Evolutionary conservation across 331 rosid genomes (phyloP), one percentile per base, ranked within the genome.

Genomic region (Quercus lobata): DNA sequence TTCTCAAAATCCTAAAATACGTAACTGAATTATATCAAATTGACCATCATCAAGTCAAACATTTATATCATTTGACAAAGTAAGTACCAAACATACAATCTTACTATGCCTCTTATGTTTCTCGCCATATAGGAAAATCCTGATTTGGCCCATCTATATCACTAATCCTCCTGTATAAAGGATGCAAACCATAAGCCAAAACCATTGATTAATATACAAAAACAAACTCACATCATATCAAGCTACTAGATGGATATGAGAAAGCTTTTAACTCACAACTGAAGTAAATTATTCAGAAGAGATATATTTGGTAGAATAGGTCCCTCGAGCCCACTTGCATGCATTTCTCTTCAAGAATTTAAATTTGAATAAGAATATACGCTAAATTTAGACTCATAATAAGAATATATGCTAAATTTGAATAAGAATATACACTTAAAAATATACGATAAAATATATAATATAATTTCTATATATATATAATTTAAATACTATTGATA

Each of bases 111-210:
- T 6, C 75, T 60, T 86, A 82, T 86, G 84, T 17, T 81, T 62
- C 69, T 71, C 83, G 91, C 25, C 72, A 18, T 72, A 24, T 72
- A 24, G 97, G 97, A 87, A 94, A 91, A 52, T 34, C 75, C 76
- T 91, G 97, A 88, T 80, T 84, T 49, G 97, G 92, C 66, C 97
- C 87, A 27, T 27, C 57, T 58, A 90, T 85, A 78, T 94, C 97
- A 76, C 97, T 92, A 58, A 94, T 86, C 89, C 87, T 89, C 87
- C 98, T 92, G 81, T 25, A 78, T 27, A 27, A 27, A 49, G 63
- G 57, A 72, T 52, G 24, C 30, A 77, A 44, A 7, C 52, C 78
- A 57, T 57, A 55, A 75, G 78, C 19, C 34, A 76, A 63, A 69
- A 71, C 71, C 32, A 9, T 65, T 65, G n/a, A 72, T 22, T 71